phyloP scores from a whole-genome alignment of 2,329 filamentous ascomycete genomes.

The Nakataea oryzae region DNA sequence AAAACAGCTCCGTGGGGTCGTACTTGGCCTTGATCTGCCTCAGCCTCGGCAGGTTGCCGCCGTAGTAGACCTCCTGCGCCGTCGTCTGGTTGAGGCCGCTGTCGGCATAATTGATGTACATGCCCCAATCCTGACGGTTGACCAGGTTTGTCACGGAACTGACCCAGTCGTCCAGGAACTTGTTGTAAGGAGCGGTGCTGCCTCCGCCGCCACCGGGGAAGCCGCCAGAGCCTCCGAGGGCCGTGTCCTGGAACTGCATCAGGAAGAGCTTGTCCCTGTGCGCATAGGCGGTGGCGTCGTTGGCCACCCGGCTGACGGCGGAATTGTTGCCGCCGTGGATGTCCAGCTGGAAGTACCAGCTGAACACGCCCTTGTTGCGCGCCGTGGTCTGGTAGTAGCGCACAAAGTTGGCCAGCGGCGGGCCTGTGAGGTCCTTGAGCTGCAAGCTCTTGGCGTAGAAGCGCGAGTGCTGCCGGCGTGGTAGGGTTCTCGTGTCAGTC shows the following conservation, averaged over 20 bases:
- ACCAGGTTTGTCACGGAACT: constrained; percentile 17
- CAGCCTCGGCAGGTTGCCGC: constrained; percentile 24
- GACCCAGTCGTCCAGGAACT: constrained; percentile 30
- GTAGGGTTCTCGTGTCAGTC: not conserved
- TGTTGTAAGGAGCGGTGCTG: not conserved
- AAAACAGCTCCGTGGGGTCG: constrained; percentile 29
- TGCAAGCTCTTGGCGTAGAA: constrained; percentile 18
- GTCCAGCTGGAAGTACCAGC: constrained; percentile 23
- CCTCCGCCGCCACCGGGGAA: constrained; percentile 23
- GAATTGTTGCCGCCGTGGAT: constrained; percentile 23
- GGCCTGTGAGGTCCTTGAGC: constrained; percentile 15
- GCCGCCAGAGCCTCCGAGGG: constrained; percentile 7
- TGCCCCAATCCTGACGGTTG: constrained; percentile 27
- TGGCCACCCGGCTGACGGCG: constrained; percentile 17
- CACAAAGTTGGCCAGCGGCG: not conserved
- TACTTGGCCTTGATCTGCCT: constrained; percentile 25
- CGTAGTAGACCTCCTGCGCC: constrained; percentile 38
- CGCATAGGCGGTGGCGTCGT: constrained; percentile 21
- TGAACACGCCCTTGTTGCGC: constrained; percentile 11
- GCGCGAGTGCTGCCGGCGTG: constrained; percentile 12
- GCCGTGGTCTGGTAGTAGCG: constrained; percentile 14
- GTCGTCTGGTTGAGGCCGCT: constrained; percentile 29
- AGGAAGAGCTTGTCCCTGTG: constrained; percentile 37
- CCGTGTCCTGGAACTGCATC: constrained; percentile 36
- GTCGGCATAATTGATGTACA: constrained; percentile 45